Conservation (phyloP, 106 monocot genomes). For the Phalaenopsis equestris region DNA sequence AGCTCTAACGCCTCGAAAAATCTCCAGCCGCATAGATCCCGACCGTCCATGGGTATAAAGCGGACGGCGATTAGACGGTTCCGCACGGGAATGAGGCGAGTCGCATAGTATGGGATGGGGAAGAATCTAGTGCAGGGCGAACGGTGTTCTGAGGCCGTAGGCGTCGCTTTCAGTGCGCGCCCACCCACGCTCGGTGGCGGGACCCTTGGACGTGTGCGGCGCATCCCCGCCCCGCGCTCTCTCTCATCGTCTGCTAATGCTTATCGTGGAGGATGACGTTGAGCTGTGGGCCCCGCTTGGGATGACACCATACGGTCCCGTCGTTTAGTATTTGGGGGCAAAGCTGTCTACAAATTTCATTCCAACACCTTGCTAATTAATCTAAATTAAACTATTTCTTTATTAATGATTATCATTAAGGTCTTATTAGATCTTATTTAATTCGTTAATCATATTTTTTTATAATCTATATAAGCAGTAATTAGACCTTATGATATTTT, state of each 20-base stretch:
- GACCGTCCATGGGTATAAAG: not conserved
- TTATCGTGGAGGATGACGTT: constrained; percentile 2
- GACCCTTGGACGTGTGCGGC: not conserved
- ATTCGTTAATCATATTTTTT: no score
- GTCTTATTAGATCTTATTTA: no score
- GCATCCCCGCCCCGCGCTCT: not conserved
- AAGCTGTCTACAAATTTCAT: not conserved
- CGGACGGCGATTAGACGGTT: not conserved
- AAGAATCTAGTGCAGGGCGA: not conserved
- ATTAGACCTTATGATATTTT: no score
- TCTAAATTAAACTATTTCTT: not conserved
- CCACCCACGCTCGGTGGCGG: not conserved
- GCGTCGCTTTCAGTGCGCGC: constrained; percentile 5
- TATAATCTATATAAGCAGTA: no score
- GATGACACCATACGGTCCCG: not conserved
- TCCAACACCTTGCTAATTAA: no score
- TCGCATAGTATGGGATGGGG: not conserved
- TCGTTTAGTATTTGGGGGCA: not conserved
- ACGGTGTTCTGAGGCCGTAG: not conserved
- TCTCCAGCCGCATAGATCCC: not conserved
- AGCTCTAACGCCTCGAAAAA: not conserved
- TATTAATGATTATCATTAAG: no score
- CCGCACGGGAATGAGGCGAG: not conserved
- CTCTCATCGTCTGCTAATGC: not conserved
- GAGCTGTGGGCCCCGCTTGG: not conserved